phyloP scores from a whole-genome alignment of 495 filamentous ascomycete genomes.

The Penicillium steckii region DNA sequence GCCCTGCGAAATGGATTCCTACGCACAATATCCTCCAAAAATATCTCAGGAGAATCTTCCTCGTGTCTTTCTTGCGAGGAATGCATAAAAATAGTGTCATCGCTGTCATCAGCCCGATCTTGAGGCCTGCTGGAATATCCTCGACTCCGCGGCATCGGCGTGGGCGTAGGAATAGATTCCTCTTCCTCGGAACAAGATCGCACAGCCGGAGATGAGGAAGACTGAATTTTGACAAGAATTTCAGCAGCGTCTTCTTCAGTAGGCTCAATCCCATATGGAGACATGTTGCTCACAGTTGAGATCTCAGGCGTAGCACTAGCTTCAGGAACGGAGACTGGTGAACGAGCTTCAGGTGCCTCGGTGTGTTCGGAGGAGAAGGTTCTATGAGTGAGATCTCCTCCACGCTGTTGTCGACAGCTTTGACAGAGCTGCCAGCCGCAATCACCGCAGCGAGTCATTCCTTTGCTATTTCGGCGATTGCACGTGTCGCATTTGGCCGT shows the following conservation, averaged over 20 bases:
- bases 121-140: background rate
- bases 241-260: background rate
- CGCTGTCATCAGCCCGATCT: background rate
- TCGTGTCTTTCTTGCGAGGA: background rate
- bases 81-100: background rate
- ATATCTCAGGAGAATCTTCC: no score
- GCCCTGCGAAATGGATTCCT: no score
- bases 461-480: constrained; percentile 39
- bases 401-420: constrained; percentile 24
- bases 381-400: constrained; percentile 25
- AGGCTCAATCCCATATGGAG: no score
- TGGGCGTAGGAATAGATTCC: background rate
- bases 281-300: no score
- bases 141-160: background rate
- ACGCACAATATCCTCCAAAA: background rate
- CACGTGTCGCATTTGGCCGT: constrained; percentile 55
- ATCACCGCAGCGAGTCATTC: constrained; percentile 42
- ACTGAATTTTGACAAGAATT: background rate
- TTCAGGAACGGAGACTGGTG: background rate
- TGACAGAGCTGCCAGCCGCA: constrained; percentile 49
- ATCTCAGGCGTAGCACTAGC: no score
- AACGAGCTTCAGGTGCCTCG: background rate
- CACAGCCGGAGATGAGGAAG: background rate
- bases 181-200: background rate
- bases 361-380: background rate